Base-by-base conservation (phyloP, 1,284 basidiomycete genomes). In the Takashimella tepidaria region DNA sequence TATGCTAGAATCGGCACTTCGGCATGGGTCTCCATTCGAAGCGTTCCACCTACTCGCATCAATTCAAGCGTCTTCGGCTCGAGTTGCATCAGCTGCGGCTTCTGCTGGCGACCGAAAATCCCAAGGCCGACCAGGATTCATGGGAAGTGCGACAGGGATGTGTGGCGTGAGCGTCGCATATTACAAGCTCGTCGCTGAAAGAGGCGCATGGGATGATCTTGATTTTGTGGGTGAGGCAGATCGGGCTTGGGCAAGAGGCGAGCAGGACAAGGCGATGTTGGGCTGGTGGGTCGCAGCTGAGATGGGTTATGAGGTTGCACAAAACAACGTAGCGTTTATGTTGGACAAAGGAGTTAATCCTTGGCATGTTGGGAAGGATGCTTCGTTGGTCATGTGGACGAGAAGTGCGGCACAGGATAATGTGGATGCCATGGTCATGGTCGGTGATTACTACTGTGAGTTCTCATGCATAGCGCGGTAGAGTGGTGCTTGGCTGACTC, bases 281-380 rank as follows among this genome's bases (percentile, higher is more conserved):
- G 84, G 87, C 47, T 97, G 92, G 89, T 92, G 89, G 86, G 82
- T 96, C 50, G 87, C 92, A 31, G 91, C 91, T 4, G 96, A 98
- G 77, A 79, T 89, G 60, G 96, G 96, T 0, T 86, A 83, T 50
- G 95, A 98, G 74, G 81, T 86, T 37, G 95, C 91, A 2, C 93
- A 98, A 78, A 98, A 93, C 72, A 98, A 98, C 67, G 78, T 99
- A 10, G 96, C 93, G 0, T 96, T 86, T 71, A 81, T 95, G 54
- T 78, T 98, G 46, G 92, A 97, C 68, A 88, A 92, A 80, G 56
- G 51, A 0, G 42, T 37, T 8, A 16, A 37, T 37, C 31, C 31
- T 8, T 37, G 31, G 31, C 10, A 37, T 8, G 43, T 56, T 16
- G 51, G 53, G 2, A 43, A 54, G 21, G 62, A 64, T 50, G 79